Conservation (phyloP, 768 basidiomycete genomes). For the Boletus fagicola region DNA sequence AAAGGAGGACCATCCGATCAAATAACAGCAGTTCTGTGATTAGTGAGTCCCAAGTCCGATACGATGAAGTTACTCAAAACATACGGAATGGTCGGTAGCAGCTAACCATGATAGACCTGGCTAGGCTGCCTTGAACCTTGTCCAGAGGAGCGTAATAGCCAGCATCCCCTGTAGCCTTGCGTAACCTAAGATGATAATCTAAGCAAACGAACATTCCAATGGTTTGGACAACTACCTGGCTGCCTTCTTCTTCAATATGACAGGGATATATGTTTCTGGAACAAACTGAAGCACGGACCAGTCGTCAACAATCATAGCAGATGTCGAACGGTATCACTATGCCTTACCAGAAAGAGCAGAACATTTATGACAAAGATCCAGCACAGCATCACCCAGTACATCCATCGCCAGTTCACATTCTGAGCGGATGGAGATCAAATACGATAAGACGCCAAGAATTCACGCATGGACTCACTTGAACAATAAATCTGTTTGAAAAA, state of each 20-base stretch:
- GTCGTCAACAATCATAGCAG: background rate
- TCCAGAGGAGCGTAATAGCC: conserved; percentile 63
- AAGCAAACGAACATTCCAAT: background rate
- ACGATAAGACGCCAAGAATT: background rate
- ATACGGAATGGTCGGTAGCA: conserved; percentile 72
- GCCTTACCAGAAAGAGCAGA: conserved; percentile 50
- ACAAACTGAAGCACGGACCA: conserved; percentile 44
- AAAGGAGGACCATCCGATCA: conserved; percentile 74
- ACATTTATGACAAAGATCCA: conserved; percentile 61
- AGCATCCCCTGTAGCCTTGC: conserved; percentile 52
- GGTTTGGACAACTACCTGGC: conserved; percentile 35
- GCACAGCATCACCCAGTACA: conserved; percentile 65
- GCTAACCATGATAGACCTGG: conserved; percentile 50
- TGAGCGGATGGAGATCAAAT: conserved; percentile 22
- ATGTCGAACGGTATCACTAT: too few species aligned
- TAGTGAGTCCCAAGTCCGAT: background rate
- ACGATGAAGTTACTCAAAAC: conserved; percentile 21
- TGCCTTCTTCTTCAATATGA: conserved; percentile 62
- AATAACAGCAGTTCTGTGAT: conserved; percentile 53
- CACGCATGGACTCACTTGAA: conserved; percentile 44
- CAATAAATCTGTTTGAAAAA: conserved; percentile 58
- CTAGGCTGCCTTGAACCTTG: conserved; percentile 42
- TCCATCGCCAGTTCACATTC: conserved; percentile 72
- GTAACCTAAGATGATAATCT: conserved; percentile 36
- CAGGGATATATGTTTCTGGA: conserved; percentile 70